Evolutionary conservation across 305 asterid genomes (phyloP), one percentile per base, ranked within the genome.

Genomic region (Solanum hybrid): DNA sequence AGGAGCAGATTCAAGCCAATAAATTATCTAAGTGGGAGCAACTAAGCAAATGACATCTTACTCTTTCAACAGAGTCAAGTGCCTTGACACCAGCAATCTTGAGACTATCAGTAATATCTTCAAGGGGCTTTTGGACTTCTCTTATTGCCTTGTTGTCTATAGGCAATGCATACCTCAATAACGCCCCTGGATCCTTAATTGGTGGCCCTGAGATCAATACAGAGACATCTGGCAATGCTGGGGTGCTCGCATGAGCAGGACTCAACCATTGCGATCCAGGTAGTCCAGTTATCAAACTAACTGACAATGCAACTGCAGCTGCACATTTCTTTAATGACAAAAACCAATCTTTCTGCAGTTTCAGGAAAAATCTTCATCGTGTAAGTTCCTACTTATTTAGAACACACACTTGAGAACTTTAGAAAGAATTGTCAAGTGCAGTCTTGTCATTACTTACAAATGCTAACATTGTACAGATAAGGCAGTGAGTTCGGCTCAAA

Each of bases 191-290:
- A 78, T 96, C 99, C 94, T 97, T 97, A 90, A 97, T 97, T 11
- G 99, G 99, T 5, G 99, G 99, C 90, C 99, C 99, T 5, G 99
- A 95, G 39, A 97, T 97, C 95, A 97, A 91, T 51, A 97, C 99
- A 2, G 99, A 93, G 67, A 97, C 95, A 92, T 97, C 99, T 28
- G 98, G 97, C 90, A 96, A 91, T 36, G 93, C 96, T 1, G 97
- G 96, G 89, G 91, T 90, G 90, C 91, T 90, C 12, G 94, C 93
- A 80, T 90, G 91, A 42, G 98, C 98, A 87, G 91, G 93, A 57
- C 93, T 92, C 36, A 91, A 91, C 93, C 88, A 88, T 36, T 93
- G 94, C 88, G 92, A 90, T n/a, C 92, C 94, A 3, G 97, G 95
- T 64, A 91, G 71, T 89, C 99, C 97, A 12, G 93, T 93, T 79